phyloP scores from a whole-genome alignment of 2,329 filamentous ascomycete genomes.

The Arthroderma uncinatum region DNA sequence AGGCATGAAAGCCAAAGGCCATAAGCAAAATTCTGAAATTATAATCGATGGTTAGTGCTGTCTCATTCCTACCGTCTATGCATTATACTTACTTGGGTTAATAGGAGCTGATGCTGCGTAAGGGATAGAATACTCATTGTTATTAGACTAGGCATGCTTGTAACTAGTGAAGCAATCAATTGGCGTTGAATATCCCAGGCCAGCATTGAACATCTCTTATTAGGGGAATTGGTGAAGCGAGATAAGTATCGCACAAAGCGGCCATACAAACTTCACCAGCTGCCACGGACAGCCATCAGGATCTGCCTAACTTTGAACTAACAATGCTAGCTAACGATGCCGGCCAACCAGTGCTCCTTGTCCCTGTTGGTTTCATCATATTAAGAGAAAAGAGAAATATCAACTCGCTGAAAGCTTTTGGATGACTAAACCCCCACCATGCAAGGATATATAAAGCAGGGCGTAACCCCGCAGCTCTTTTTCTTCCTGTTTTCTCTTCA shows the following conservation, averaged over 20 bases:
- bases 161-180: too few relatives aligned
- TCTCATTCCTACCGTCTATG: too few relatives aligned
- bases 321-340: not conserved
- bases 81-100: too few relatives aligned
- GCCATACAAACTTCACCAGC: too few relatives aligned
- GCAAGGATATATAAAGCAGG: not conserved
- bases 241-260: too few relatives aligned
- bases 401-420: not conserved
- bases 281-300: too few relatives aligned
- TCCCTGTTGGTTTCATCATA: not conserved
- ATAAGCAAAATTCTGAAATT: not conserved
- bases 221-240: too few relatives aligned
- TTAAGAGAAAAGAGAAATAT: not conserved
- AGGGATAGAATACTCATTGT: too few relatives aligned
- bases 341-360: not conserved
- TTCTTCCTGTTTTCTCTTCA: conserved; percentile 6
- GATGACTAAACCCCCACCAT: conserved; percentile 4
- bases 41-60: not conserved
- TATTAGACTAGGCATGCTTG: too few relatives aligned
- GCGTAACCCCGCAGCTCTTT: not conserved
- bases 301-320: not conserved
- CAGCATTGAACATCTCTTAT: too few relatives aligned
- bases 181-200: too few relatives aligned
- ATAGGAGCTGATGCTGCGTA: too few relatives aligned
- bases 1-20: not conserved